Evolutionary conservation across 768 basidiomycete species (phyloP), one percentile per base, ranked within the genome.

Genomic region (Fibroporia radiculosa): DNA sequence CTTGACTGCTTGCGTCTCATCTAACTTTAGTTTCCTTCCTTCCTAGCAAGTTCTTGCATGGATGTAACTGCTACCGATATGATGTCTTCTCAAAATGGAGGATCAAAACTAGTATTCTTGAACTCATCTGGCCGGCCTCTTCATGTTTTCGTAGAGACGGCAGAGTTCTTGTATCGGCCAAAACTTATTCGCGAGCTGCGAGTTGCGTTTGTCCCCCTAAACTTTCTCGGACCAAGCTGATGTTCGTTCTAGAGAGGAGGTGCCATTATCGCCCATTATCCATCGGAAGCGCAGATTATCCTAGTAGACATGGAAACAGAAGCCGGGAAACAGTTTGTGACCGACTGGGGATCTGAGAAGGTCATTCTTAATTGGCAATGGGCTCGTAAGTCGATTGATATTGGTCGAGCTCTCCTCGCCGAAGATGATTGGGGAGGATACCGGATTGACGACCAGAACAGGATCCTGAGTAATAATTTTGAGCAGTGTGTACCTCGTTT

Each of bases 291-390:
- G 0, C 61, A 70, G 16, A 64, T 84, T 20, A 75, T 84, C 35
- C 62, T 87, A 4, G 78, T 86, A 6, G 74, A 84, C 49, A 59
- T 73, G 1, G 60, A 63, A 14, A 68, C 74, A 0, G 55, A 64
- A n/a, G 69, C 72, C 32, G 82, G 82, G 22, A 65, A 66, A 54
- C 67, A 69, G 14, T 74, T 82, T 53, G 70, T 83, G 47, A 70
- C 74, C 29, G 73, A 76, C 16, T 84, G 79, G 79, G 67, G 72
- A 6, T 56, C 60, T 19, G 78, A 80, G 36, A 66, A 78, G 57
- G 66, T 72, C 1, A 71, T 82, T 8, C 63, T 84, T 44, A 64
- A 74, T 37, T 66, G 70, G 50, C 48, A 51, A 2, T 87, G 84
- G 84, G 74, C 69, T 32, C 57, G 62, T 25, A 65, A 60, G 47